These are phyloP conservation scores for Pythium rhizo-oryzae DNA, from an alignment of 352 stramenopile genomes.

Conservation along the genomic window DNA sequence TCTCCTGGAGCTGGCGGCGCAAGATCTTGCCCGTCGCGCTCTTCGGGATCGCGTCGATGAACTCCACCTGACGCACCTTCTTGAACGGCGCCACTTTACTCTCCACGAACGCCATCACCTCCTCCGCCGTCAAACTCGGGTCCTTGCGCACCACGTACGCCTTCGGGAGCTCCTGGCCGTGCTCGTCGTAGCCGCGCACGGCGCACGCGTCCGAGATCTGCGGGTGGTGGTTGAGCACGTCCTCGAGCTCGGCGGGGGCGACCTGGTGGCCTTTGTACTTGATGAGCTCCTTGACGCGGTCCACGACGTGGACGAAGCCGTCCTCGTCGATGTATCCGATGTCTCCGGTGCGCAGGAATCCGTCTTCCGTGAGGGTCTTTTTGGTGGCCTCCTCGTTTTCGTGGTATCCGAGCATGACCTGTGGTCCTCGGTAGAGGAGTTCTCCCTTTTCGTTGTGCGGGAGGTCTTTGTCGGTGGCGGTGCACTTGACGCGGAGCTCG, in stretches of 20 bases:
- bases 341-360: background rate
- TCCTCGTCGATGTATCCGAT: no score
- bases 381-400: conserved; percentile 85
- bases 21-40: conserved; percentile 87
- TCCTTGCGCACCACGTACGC: conserved; percentile 89
- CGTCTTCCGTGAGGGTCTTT: conserved; percentile 53
- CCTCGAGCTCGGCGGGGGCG: conserved; percentile 92
- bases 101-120: conserved; percentile 79
- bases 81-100: conserved; percentile 76
- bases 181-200: conserved; percentile 48
- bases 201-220: conserved; percentile 45
- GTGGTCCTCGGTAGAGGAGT: conserved; percentile 57
- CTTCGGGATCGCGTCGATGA: conserved; percentile 87
- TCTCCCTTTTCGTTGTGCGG: conserved; percentile 47
- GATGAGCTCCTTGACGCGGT: conserved; percentile 91
- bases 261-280: conserved; percentile 95
- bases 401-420: conserved; percentile 68
- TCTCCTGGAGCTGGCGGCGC: conserved; percentile 54
- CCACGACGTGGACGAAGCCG: no score
- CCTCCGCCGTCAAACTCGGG: conserved; percentile 45
- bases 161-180: conserved; percentile 88
- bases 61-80: conserved; percentile 76
- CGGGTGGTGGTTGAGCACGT: conserved; percentile 82
- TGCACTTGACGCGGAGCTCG: conserved; percentile 43
- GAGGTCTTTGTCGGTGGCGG: conserved; percentile 38